Evolutionary conservation across 2,329 filamentous ascomycete species (phyloP), one percentile per base, ranked within the genome.

Genomic region (Penicillium psychrosexuale): DNA sequence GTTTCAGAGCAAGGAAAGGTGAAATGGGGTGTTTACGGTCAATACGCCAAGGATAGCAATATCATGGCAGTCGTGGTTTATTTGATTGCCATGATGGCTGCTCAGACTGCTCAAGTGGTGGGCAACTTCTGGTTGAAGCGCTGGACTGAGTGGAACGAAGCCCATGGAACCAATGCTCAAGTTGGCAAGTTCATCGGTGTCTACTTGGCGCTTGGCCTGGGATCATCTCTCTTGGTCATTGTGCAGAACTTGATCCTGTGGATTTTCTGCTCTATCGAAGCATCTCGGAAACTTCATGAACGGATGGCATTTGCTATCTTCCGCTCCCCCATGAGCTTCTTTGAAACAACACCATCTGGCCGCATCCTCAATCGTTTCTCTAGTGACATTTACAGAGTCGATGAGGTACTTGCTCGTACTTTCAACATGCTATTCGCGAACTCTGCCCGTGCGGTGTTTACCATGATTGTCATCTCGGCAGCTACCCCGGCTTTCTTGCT

Each of bases 181-280:
- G 83, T 96, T 55, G 92, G 88, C 64, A 96, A 90, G 74, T 99
- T 91, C 69, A 89, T 99, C 68, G 91, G 93, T 55, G 85, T 99
- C 61, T 99, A 99, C 77, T 94, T 99, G 75, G 91, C 89, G 15
- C 90, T 99, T 74, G 95, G 94, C 45, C 83, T 99, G 48, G 93
- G 93, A 31, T 87, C 90, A 27, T 88, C 94, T 38, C 81, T 84
- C 40, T 80, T 99, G 60, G 93, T 95, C 3, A 91, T 97, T 39
- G 69, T 95, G 30, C 94, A 97, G 75, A 97, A 93, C 6, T 78
- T 99, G 64, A 91, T 99, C 61, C 80, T 99, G 28, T 99, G 94
- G 94, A 97, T 99, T 62, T 97, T 99, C 78, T 99, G 95, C 77
- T 97, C 94, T 5, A 99, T 99, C 60, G 94, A 99, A 85, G 94